Conservation (phyloP, 1,284 basidiomycete genomes). For the Apiotrichum sp. region DNA sequence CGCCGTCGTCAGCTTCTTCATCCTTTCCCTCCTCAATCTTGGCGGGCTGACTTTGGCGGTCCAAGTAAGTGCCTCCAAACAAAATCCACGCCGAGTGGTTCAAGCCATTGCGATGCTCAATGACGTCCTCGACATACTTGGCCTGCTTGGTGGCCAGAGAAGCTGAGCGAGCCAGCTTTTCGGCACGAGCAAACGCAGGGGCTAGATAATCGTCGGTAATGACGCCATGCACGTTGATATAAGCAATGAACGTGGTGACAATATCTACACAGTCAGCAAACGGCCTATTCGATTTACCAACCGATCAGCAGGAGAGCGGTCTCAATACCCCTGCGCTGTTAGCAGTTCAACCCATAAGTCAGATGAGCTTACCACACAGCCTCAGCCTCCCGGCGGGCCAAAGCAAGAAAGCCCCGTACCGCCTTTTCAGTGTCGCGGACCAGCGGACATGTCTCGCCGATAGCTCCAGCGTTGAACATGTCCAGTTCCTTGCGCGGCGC, state of each 20-base stretch:
- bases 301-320: conserved; percentile 27
- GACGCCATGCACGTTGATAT: conserved; percentile 24
- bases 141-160: conserved; percentile 18
- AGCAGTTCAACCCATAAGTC: background rate
- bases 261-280: conserved; percentile 19
- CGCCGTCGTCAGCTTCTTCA: too few species aligned
- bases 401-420: conserved; percentile 36
- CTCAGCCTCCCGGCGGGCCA: conserved; percentile 29
- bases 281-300: conserved; percentile 7
- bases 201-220: conserved; percentile 23
- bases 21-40: background rate
- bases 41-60: conserved; percentile 10
- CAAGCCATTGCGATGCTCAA: conserved; percentile 15
- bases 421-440: conserved; percentile 25
- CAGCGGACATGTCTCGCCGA: conserved; percentile 26
- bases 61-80: conserved; percentile 23
- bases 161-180: conserved; percentile 24
- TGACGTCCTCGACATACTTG: conserved; percentile 27
- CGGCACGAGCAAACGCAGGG: conserved; percentile 14
- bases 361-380: conserved; percentile 9
- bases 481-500: background rate
- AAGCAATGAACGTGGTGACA: conserved; percentile 32
- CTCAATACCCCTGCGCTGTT: conserved; percentile 27
- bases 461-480: conserved; percentile 1
- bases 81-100: conserved; percentile 29